Conservation (phyloP, 306 rosid species). For the Alnus glutinosa region DNA sequence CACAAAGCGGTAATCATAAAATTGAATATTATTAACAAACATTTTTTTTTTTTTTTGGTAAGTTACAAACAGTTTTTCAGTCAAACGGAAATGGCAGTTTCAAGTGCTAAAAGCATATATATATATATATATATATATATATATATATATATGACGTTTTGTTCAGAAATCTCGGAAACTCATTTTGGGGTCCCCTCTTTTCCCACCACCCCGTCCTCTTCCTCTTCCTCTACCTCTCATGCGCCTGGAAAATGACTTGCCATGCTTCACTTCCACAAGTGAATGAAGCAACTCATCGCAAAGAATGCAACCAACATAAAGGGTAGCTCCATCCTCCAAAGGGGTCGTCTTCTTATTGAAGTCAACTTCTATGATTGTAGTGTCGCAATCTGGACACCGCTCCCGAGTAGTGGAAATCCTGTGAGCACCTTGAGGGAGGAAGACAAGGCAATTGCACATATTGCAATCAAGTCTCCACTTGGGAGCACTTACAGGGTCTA, state of each 20-base stretch:
- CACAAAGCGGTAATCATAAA: no score
- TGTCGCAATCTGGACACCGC: conserved; percentile 74
- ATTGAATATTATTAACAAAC: no score
- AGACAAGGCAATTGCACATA: conserved; percentile 82
- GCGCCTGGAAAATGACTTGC: conserved; percentile 58
- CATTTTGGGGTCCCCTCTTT: conserved; percentile 79
- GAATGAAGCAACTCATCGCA: conserved; percentile 94
- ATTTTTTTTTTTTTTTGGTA: no score
- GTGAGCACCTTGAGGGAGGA: conserved; percentile 93
- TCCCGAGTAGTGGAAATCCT: conserved; percentile 77
- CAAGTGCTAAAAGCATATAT: background rate
- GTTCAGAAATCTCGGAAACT: conserved; percentile 84
- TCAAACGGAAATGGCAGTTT: background rate
- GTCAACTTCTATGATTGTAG: conserved; percentile 82
- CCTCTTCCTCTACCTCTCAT: conserved; percentile 67
- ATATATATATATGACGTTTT: no score
- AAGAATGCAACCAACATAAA: conserved; percentile 81
- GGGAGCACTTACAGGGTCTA: conserved; percentile 90
- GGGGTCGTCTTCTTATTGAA: conserved; percentile 95
- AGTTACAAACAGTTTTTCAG: background rate
- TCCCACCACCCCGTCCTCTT: conserved; percentile 61
- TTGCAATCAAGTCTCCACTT: conserved; percentile 90
- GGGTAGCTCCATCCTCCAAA: conserved; percentile 76
- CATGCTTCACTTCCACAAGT: conserved; percentile 86
- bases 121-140: no score